These are phyloP conservation scores for Triticum dicoccoides DNA, from an alignment of 176 grass and related monocot genomes.

Conservation along the genomic window DNA sequence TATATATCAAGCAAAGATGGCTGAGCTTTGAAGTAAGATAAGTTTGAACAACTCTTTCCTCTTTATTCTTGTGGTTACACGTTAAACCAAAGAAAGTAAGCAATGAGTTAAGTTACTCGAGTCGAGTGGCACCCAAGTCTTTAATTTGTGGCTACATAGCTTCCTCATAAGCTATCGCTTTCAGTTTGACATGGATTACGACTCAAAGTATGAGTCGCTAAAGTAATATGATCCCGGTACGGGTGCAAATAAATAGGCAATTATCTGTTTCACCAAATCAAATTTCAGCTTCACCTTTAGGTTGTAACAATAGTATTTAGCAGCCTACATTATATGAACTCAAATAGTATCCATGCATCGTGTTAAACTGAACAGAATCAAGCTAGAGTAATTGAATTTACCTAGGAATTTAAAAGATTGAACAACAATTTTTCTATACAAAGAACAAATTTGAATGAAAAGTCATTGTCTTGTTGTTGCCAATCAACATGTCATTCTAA, in stretches of 20 bases:
- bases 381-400: too few species aligned
- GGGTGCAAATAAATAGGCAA: neutral
- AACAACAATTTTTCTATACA: too few species aligned
- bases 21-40: neutral
- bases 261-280: too few species aligned
- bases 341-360: too few species aligned
- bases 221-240: neutral
- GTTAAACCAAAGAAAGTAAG: neutral
- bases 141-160: neutral
- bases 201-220: neutral
- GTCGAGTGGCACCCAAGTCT: neutral
- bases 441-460: too few species aligned
- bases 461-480: too few species aligned
- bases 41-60: neutral
- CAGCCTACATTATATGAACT: too few species aligned
- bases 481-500: too few species aligned
- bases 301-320: too few species aligned
- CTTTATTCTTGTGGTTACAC: neutral
- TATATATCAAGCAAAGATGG: neutral
- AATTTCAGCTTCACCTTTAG: too few species aligned
- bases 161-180: neutral
- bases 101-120: neutral
- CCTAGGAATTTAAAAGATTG: too few species aligned
- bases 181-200: neutral
- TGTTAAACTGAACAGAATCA: too few species aligned